Base-by-base conservation (phyloP, 441 rosid genomes). In the Francoa sonchifolia region DNA sequence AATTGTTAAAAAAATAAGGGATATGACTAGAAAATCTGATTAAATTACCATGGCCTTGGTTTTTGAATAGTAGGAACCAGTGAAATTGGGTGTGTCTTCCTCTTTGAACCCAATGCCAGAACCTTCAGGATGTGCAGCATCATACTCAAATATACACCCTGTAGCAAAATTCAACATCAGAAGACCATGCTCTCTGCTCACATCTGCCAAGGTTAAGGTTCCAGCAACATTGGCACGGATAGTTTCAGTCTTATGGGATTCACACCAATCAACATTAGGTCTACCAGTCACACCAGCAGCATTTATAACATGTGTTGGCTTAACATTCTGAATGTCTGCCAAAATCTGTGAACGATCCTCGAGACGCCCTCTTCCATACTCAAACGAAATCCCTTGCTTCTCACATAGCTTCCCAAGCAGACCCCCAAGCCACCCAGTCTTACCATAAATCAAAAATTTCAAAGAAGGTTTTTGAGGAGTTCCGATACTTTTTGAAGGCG, bases 261-360 rank as follows among this genome's bases (percentile, higher is more conserved):
- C 31, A 28, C 31, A 28, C 31, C 31, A 28, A 28, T 28, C 31
- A 28, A 28, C n/a, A n/a, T n/a, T n/a, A n/a, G n/a, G n/a, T n/a
- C n/a, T n/a, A n/a, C n/a, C n/a, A n/a, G n/a, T n/a, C 31, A 28
- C 31, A 8, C 31, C 31, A 28, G 31, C 31, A 8, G 31, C 31
- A 28, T 28, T 28, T 7, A 28, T 7, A 28, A 28, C 31, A 28
- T 28, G 31, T 7, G 31, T 28, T 28, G 31, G 31, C 31, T 11
- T 28, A 11, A 28, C n/a, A 28, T 28, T 28, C n/a, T 28, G 31
- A 28, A 28, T 28, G 31, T 28, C 31, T 4, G 31, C 31, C 31
- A 28, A 28, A 28, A 11, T n/a, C 31, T 28, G 31, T 1, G 31
- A 28, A 8, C 31, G 8, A 1, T 28, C 3, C n/a, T 28, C 31